Evolutionary conservation across 1,139 yeast species (phyloP).

Genomic region (Candida sp.): DNA sequence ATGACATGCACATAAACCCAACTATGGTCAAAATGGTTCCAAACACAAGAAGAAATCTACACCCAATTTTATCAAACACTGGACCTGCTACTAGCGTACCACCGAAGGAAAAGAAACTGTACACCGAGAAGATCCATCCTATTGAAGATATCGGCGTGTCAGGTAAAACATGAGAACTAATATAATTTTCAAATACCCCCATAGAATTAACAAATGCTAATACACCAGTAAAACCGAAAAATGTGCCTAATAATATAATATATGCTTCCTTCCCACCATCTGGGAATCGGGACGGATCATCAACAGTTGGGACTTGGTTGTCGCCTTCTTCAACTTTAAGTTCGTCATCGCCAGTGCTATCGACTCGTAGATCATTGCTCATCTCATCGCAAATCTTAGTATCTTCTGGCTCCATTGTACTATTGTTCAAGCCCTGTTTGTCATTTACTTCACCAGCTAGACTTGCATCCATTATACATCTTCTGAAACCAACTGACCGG

Average conservation of each 20-base stretch:
- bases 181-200: constrained; percentile 26
- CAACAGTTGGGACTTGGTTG: constrained; percentile 4
- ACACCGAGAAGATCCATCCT: constrained; percentile 32
- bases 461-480: background rate
- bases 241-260: constrained; percentile 19
- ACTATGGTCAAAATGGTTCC: constrained; percentile 15
- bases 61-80: constrained; percentile 21
- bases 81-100: constrained; percentile 27
- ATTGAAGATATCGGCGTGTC: constrained; percentile 18
- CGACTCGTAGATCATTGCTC: background rate
- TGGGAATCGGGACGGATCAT: constrained; percentile 20
- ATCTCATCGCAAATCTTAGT: background rate
- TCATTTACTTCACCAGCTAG: constrained; percentile 18
- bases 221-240: constrained; percentile 21
- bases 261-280: constrained; percentile 22
- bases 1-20: constrained; percentile 23
- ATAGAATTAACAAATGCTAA: constrained; percentile 24
- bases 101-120: constrained; percentile 27
- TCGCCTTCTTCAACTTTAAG: background rate
- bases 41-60: constrained; percentile 13
- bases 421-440: background rate
- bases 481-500: no score
- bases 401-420: constrained; percentile 15
- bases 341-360: background rate
- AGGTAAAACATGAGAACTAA: constrained; percentile 15